Conservation (phyloP, 306 rosid species). For the Abrus pulchellus region DNA sequence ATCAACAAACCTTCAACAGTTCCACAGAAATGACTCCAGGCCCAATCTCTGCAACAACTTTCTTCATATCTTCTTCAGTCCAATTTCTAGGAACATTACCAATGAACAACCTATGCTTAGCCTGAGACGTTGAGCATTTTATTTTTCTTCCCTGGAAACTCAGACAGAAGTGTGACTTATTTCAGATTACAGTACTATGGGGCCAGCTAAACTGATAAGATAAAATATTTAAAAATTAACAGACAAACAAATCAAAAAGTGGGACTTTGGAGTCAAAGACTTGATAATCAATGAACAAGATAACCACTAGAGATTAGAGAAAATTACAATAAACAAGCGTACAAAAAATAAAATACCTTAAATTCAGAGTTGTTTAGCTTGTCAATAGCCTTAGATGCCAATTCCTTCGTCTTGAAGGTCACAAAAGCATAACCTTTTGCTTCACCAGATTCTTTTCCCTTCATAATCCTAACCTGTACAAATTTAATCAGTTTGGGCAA, state of each 20-base stretch:
- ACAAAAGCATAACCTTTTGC: constrained; percentile 77
- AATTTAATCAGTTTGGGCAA: constrained; percentile 32
- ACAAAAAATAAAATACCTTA: constrained; percentile 58
- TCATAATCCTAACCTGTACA: constrained; percentile 75
- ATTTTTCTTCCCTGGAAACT: constrained; percentile 64
- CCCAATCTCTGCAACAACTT: constrained; percentile 60
- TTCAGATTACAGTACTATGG: constrained; percentile 28
- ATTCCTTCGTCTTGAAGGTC: constrained; percentile 73
- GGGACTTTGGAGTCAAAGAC: constrained; percentile 13
- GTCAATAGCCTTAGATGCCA: constrained; percentile 73
- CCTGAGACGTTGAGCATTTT: constrained; percentile 73
- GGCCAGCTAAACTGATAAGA: constrained; percentile 3
- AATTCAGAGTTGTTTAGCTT: constrained; percentile 66
- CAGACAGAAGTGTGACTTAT: constrained; percentile 26
- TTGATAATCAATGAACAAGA: constrained; percentile 22
- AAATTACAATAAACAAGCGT: constrained; percentile 14
- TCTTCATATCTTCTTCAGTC: constrained; percentile 69
- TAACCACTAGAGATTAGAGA: constrained; percentile 18
- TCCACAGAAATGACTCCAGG: constrained; percentile 76
- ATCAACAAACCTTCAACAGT: constrained; percentile 63
- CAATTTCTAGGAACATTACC: constrained; percentile 79
- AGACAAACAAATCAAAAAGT: background rate
- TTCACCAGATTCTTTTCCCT: constrained; percentile 65
- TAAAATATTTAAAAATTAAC: constrained; percentile 11
- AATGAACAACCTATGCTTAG: constrained; percentile 72